Percentiles rank a stretch among this genome's conserved stretches.
Evolutionary conservation across 495 filamentous ascomycete genomes (phyloP).

Genomic region (Penicillium longicatenatum): DNA sequence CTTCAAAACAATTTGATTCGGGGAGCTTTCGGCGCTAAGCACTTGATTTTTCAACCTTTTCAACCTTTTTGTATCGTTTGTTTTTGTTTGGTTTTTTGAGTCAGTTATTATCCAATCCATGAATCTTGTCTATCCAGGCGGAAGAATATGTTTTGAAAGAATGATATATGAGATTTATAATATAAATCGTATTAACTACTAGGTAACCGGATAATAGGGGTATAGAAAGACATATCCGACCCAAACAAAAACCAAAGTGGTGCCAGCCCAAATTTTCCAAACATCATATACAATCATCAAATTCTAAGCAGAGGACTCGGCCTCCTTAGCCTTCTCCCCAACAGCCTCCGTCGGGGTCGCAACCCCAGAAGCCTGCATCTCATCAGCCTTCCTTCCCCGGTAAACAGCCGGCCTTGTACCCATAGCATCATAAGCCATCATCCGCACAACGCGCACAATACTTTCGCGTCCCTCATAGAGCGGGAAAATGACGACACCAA

Average conservation of each 20-base stretch:
- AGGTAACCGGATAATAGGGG: conserved; percentile 1
- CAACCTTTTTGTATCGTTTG: neutral
- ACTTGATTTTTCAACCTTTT: no score
- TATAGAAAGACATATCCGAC: conserved; percentile 9
- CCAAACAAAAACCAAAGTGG: conserved; percentile 7
- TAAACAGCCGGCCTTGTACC: conserved; percentile 53
- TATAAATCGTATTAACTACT: neutral
- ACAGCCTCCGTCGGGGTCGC: conserved; percentile 35
- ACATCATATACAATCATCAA: conserved; percentile 4
- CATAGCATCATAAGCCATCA: conserved; percentile 68
- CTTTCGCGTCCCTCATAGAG: conserved; percentile 77
- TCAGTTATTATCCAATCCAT: neutral
- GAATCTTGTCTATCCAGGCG: neutral
- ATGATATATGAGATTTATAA: neutral
- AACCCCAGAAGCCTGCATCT: conserved; percentile 30
- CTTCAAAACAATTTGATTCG: neutral
- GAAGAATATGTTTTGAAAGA: neutral
- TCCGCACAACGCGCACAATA: conserved; percentile 62
- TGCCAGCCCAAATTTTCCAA: neutral
- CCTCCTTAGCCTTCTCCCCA: conserved; percentile 29
- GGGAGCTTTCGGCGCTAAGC: conserved; percentile 1
- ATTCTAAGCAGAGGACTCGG: conserved; percentile 13
- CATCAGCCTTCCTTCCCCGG: conserved; percentile 28
- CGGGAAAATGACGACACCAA: conserved; percentile 80
- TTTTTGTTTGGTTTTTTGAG: neutral